Evolutionary conservation across 1,284 basidiomycete species (phyloP), one percentile per base, ranked within the genome.

Genomic region (Pseudozyma pruni): DNA sequence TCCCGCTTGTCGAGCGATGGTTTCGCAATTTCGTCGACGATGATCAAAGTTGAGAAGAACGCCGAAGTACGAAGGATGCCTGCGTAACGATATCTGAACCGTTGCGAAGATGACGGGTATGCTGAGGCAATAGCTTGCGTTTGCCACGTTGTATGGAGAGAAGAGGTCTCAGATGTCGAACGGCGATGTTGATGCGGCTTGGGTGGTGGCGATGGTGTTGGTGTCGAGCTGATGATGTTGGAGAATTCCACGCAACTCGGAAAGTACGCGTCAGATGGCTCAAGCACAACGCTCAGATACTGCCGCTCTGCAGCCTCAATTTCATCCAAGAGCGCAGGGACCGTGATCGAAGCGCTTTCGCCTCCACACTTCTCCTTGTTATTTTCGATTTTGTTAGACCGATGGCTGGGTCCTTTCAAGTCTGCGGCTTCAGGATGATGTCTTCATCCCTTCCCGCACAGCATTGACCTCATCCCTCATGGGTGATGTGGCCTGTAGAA

Each of bases 251-350:
- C 14, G 6, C 14, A 19, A 40, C 31, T 10, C 33, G 31, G 22
- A 38, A 31, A 38, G 48, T 56, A 66, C 62, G 62, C 62, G 62
- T 66, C 61, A 64, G 50, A 17, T 57, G 61, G 54, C 41, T 32
- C 40, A 29, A 37, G 51, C 59, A 45, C 43, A 27, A 33, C 5
- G 17, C 13, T 32, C 33, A 35, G 23, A 45, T 17, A 54, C 51
- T 64, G 62, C 62, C 33, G 41, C 17, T 58, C 55, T 59, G 55
- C 55, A 38, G 27, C 51, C 29, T 9, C 29, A 25, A 35, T 44
- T 53, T 50, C 53, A 29, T 32, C 19, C 4, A 14, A 4, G 11
- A 38, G 42, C 31, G 25, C 39, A 33, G 20, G 14, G 40, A 33
- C 48, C 54, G 62, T 66, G 62, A 66, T 66, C 62, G 62, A 53